Conservation (phyloP, 129 eudicot species). For the Helianthus annuus region HanXRQr2.0-SUNRISE NC_035442.2:159180861-159181360, state of each 20-base stretch:
- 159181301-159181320: conserved; percentile 22
- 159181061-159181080: conserved; percentile 73
- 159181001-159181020: not conserved
- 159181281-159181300: not conserved
- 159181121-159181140: conserved; percentile 50
- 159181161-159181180: conserved; percentile 72
- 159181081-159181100: conserved; percentile 75
- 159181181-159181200: conserved; percentile 81
- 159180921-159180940: no score
- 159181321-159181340: conserved; percentile 9
- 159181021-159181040: conserved; percentile 58
- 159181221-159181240: conserved; percentile 3
- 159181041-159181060: conserved; percentile 51
- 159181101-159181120: conserved; percentile 64
- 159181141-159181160: conserved; percentile 78
- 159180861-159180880: no score
- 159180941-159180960: not conserved
- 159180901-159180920: no score
- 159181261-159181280: no score
- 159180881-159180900: no score
- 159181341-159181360: conserved; percentile 16
- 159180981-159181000: no score
- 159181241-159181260: not conserved
- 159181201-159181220: conserved; percentile 30
- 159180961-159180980: not conserved